Base-by-base conservation (phyloP, 2,329 filamentous ascomycete species). In the Xylariaceae sp. region DNA sequence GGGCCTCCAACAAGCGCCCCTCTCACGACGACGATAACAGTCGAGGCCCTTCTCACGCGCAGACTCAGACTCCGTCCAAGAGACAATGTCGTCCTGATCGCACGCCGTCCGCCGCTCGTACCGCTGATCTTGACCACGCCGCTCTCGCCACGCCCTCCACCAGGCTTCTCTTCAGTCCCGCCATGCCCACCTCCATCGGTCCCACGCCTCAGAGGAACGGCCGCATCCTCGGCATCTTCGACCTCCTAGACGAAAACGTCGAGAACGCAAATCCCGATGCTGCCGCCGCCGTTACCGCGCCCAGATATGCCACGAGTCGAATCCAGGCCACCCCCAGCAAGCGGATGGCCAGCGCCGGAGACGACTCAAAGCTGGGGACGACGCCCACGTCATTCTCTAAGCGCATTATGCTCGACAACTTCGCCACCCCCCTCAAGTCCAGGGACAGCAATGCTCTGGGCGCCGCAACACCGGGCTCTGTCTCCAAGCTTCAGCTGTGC, bases 161-260 rank as follows among this genome's bases (percentile, higher is more conserved):
- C 35, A 74, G 81, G 30, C 81, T 76, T 50, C 71, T 85, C 6
- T 86, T 85, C 62, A 82, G 80, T 49, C 80, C 82, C 1, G 69
- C 69, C 0, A 73, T 76, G 11, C 80, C 81, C 2, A 82, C 80
- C 5, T 79, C 76, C 1, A 79, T 94, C 53, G 87, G 87, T 2
- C 89, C 89, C 1, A 94, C 89, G 11, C 89, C 89, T 3, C 89
- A 92, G 62, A 82, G 83, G 53, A 86, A 92, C 64, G 89, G 89
- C 27, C 81, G 81, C 17, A 84, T 90, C 1, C 74, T 94, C 2
- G 87, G 89, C 5, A 70, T 94, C 15, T 94, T 94, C 63, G 89
- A 92, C 62, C 69, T 87, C 11, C 70, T 90, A 7, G 71, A 74
- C 22, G 75, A 79, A 49, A 71, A 73, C 39, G 73, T 74, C 18